phyloP scores from a whole-genome alignment of 2,329 filamentous ascomycete genomes.

The Venturia nashicola region DNA sequence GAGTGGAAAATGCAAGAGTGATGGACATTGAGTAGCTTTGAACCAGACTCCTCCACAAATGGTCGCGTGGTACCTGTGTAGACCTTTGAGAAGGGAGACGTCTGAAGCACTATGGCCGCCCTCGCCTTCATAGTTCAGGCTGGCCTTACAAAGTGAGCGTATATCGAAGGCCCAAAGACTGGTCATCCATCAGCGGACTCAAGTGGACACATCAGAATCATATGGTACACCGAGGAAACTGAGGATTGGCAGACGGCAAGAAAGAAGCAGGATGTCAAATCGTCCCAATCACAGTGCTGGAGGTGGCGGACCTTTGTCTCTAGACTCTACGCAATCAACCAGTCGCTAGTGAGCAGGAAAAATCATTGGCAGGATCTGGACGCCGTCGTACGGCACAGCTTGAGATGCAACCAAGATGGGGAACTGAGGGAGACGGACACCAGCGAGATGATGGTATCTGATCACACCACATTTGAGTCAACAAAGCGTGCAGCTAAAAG shows the following conservation, averaged over 20 bases:
- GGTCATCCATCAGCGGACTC: neutral
- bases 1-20: neutral
- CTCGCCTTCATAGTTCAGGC: neutral
- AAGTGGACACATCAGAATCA: neutral
- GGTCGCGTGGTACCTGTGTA: neutral
- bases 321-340: neutral
- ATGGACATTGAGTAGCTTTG: neutral
- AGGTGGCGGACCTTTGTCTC: neutral
- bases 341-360: neutral
- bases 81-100: neutral
- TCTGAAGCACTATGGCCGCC: neutral
- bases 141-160: neutral
- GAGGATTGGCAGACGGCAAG: neutral
- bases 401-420: neutral
- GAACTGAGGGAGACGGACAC: neutral
- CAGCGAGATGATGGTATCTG: conserved; percentile 3
- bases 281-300: neutral
- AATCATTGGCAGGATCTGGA: neutral
- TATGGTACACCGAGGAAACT: neutral
- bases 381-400: neutral
- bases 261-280: neutral
- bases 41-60: neutral
- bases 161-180: neutral
- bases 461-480: conserved; percentile 3
- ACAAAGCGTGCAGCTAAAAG: conserved; percentile 1